Conservation (phyloP, 306 rosid species). For the Cucurbita pepo region DNA sequence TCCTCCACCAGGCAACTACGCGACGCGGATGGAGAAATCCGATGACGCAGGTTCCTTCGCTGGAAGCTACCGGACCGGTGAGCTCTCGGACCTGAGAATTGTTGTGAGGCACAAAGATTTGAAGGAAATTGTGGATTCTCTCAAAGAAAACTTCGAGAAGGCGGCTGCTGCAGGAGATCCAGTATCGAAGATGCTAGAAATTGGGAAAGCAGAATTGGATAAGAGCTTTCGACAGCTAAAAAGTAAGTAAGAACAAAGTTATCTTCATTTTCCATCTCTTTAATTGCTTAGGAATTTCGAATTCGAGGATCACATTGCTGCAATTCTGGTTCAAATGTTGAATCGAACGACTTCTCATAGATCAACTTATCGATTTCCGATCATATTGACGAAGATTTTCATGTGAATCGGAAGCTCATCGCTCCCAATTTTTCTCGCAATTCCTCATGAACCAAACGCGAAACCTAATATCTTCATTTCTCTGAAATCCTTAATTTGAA, state of each 20-base stretch:
- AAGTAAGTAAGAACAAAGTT: constrained; percentile 39
- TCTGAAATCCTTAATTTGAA: background rate
- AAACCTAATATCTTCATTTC: background rate
- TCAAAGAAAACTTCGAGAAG: constrained; percentile 62
- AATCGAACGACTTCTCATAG: background rate
- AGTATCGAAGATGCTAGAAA: constrained; percentile 75
- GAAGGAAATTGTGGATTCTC: constrained; percentile 82
- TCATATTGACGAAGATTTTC: background rate
- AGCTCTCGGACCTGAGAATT: constrained; percentile 60
- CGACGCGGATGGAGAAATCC: constrained; percentile 19
- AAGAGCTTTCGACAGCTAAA: constrained; percentile 76
- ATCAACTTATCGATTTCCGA: background rate
- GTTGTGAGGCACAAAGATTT: constrained; percentile 82
- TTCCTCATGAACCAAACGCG: constrained; percentile 6
- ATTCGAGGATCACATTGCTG: background rate
- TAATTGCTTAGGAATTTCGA: background rate
- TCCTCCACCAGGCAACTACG: constrained; percentile 3
- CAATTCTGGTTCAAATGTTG: background rate
- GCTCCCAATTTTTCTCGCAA: background rate
- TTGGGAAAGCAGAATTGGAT: constrained; percentile 71
- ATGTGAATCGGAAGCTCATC: background rate
- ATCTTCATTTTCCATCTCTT: background rate
- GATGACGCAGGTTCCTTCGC: constrained; percentile 21
- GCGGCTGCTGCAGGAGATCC: constrained; percentile 72
- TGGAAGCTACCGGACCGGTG: constrained; percentile 23